Conservation (phyloP, 2,329 filamentous ascomycete species). For the Venturia carpophila region DNA sequence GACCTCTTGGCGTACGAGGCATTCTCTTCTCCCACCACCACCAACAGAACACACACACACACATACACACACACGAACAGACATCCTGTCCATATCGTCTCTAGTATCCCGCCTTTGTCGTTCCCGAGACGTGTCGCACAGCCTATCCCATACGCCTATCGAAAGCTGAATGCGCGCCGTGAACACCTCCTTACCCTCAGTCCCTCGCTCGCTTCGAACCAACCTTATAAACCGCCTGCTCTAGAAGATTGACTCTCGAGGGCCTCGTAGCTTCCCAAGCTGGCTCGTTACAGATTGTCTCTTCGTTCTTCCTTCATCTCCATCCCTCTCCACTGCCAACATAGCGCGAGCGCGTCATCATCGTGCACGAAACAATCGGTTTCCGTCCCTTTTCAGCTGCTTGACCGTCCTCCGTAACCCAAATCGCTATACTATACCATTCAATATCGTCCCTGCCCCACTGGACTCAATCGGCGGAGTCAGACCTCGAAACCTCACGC, state of each 20-base stretch:
- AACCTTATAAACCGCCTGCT: not conserved
- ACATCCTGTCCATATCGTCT: not conserved
- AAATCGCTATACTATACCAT: not conserved
- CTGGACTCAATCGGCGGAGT: not conserved
- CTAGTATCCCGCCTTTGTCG: not conserved
- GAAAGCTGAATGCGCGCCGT: not conserved
- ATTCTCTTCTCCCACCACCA: not conserved
- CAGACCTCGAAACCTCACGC: not conserved
- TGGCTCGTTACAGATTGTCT: constrained; percentile 1
- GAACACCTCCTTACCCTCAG: not conserved
- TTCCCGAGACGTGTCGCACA: not conserved
- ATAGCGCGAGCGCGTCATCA: not conserved
- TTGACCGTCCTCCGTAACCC: not conserved
- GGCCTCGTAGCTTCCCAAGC: constrained; percentile 11
- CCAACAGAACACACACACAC: not conserved
- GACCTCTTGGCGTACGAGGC: not conserved
- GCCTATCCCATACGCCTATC: not conserved
- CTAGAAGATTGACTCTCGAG: not conserved
- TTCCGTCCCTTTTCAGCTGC: not conserved
- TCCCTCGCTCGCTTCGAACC: not conserved
- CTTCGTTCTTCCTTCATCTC: not conserved
- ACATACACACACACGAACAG: not conserved
- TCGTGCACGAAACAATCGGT: not conserved
- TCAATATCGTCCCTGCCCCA: not conserved
- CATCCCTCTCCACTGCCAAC: not conserved